Percentiles rank a stretch among this genome's conserved stretches.
Conservation (phyloP, 495 filamentous ascomycete species). For the Immersiella caudata region DNA sequence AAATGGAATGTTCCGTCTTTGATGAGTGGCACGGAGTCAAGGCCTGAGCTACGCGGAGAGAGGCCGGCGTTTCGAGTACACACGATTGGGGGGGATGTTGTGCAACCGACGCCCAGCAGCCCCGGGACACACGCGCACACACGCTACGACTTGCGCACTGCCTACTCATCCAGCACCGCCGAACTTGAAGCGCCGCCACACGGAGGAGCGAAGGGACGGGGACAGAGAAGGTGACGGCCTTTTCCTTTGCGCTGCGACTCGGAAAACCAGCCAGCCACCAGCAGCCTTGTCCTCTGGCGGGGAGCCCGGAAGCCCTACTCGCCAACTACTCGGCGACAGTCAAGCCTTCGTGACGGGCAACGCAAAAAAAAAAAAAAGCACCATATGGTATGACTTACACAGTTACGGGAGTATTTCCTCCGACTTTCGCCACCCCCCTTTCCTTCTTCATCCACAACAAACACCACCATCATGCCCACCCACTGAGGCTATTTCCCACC, state of each 20-base stretch:
- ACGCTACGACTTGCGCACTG: background rate
- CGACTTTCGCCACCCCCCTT: background rate
- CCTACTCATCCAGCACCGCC: background rate
- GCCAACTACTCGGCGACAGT: background rate
- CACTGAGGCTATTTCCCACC: background rate
- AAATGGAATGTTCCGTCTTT: background rate
- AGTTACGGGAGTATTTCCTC: background rate
- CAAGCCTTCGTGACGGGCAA: background rate
- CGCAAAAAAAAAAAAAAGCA: background rate
- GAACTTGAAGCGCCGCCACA: background rate
- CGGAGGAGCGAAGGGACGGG: no score
- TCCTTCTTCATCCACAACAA: background rate
- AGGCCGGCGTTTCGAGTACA: constrained; percentile 1
- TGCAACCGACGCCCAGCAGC: background rate
- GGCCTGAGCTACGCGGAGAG: background rate
- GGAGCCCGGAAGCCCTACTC: background rate
- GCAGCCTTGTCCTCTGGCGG: background rate
- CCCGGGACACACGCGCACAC: background rate
- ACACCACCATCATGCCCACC: background rate
- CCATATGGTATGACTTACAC: background rate
- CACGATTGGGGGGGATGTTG: background rate
- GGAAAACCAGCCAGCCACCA: background rate
- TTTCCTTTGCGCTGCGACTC: background rate
- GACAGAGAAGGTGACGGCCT: no score
- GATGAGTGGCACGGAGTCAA: background rate